Conservation (phyloP, 2,329 filamentous ascomycete genomes). For the Clarireedia monteithiana region DNA sequence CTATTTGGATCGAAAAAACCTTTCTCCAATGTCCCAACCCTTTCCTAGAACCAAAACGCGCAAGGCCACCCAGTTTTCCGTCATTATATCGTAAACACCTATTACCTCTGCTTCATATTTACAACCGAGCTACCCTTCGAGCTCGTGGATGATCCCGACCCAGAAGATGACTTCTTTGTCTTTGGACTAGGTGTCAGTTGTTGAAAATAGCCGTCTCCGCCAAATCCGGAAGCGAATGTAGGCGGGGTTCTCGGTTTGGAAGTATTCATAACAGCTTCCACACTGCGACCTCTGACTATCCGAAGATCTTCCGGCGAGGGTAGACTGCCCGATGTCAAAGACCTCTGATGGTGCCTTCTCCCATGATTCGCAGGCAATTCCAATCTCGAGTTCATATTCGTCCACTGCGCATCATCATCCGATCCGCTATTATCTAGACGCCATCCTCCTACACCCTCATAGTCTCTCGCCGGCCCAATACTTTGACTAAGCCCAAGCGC, state of each 20-base stretch:
- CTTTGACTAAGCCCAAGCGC: conserved; percentile 38
- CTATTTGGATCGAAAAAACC: neutral
- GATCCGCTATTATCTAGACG: conserved; percentile 33
- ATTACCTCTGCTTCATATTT: conserved; percentile 22
- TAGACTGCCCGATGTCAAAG: conserved; percentile 25
- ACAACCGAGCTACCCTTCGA: conserved; percentile 21
- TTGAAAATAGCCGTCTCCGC: conserved; percentile 19
- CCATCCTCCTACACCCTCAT: conserved; percentile 54
- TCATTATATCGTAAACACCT: conserved; percentile 7
- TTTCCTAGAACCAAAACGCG: neutral
- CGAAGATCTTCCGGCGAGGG: conserved; percentile 13
- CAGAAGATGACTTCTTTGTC: conserved; percentile 13
- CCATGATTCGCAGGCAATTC: conserved; percentile 39
- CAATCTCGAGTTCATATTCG: conserved; percentile 44
- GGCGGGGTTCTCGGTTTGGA: conserved; percentile 43
- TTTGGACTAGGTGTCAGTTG: conserved; percentile 13
- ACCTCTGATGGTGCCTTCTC: conserved; percentile 38
- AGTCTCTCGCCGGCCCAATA: conserved; percentile 46
- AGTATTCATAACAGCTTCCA: conserved; percentile 35
- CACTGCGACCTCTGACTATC: conserved; percentile 23
- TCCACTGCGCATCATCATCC: conserved; percentile 38
- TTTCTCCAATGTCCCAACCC: neutral
- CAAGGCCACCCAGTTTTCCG: neutral
- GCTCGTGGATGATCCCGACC: conserved; percentile 17
- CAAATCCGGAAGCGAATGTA: neutral